These are phyloP conservation scores for Paecilomyces variotii DNA, from an alignment of 2,329 filamentous ascomycete genomes.

Conservation along the genomic window DNA sequence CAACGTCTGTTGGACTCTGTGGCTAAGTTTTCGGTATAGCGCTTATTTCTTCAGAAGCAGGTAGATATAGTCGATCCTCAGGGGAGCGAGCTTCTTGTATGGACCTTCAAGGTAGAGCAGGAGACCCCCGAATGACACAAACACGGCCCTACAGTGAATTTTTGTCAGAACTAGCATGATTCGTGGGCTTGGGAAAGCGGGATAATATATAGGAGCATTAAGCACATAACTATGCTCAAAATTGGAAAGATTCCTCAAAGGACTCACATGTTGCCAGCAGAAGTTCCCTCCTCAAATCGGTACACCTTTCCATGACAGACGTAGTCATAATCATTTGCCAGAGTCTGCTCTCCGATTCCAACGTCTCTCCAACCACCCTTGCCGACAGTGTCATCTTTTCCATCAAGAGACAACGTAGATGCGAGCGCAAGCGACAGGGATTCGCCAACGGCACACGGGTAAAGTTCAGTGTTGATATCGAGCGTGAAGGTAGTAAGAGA, in stretches of 20 bases:
- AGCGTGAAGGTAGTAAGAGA: conserved; percentile 69
- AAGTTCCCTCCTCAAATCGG: conserved; percentile 44
- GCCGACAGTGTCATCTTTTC: conserved; percentile 60
- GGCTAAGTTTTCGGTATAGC: conserved; percentile 3
- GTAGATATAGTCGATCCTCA: conserved; percentile 91
- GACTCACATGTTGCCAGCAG: conserved; percentile 78
- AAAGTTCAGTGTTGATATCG: conserved; percentile 91
- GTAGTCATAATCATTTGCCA: conserved; percentile 47
- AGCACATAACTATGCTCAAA: not conserved
- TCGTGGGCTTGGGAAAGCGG: not conserved
- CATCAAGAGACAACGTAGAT: conserved; percentile 78
- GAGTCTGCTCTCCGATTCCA: conserved; percentile 47
- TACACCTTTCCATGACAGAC: conserved; percentile 47
- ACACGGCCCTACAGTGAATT: conserved; percentile 65
- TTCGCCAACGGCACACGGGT: conserved; percentile 67
- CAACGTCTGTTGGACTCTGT: not conserved
- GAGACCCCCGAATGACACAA: conserved; percentile 86
- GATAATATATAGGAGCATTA: not conserved
- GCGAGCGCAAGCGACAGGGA: conserved; percentile 74
- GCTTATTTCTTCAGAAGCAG: conserved; percentile 81
- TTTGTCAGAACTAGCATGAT: conserved; percentile 16
- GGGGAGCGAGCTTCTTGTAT: conserved; percentile 85
- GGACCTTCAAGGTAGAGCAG: conserved; percentile 87
- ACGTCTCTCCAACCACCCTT: conserved; percentile 67
- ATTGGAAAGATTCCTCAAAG: not conserved